Base-by-base conservation (phyloP, 768 basidiomycete genomes). In the Cyclocybe cylindracea region DNA sequence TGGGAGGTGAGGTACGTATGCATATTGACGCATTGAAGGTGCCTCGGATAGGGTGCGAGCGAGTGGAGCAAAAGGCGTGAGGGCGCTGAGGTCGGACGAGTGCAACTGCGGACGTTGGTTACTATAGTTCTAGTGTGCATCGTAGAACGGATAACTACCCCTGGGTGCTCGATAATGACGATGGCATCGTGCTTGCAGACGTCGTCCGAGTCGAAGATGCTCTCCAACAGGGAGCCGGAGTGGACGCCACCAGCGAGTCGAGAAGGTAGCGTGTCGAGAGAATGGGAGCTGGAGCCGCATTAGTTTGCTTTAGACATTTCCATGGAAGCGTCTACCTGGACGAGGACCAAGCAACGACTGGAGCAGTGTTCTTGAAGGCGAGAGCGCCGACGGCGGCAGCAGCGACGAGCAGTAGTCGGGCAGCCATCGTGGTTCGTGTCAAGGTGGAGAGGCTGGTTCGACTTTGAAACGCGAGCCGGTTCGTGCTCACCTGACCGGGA, bases 321-420 rank as follows among this genome's bases (percentile, higher is more conserved):
- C 34, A 43, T 2, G 16, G 5, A 10, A 31, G 37, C 16, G 54
- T 58, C n/a, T 63, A 87, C 89, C 74, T 76, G 39, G 78, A 71
- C 18, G 87, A 87, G 1, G 88, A 82, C 89, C 90, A 91, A 9
- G 82, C 80, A 2, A 91, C 66, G 10, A 91, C 62, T 7, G 89
- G 89, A 5, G 73, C 65, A 0, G 87, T 87, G 50, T 83, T 74
- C 7, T 78, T 79, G 67, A 81, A 88, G 3, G 85, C 86, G 31
- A 78, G 61, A 2, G 72, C 80, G 5, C 78, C 62, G 5, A 75
- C 73, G 36, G 76, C 73, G 36, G 84, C 60, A 16, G 77, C 73
- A 32, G 76, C 67, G 41, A 82, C 66, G 44, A 80, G 50, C 56
- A 77, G 59, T 48, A 77, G 61, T 29, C 73, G 70, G 54, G 64